These are phyloP conservation scores for Grigorovia humatica DNA, from an alignment of 805 yeast species.

Conservation along the genomic window DNA sequence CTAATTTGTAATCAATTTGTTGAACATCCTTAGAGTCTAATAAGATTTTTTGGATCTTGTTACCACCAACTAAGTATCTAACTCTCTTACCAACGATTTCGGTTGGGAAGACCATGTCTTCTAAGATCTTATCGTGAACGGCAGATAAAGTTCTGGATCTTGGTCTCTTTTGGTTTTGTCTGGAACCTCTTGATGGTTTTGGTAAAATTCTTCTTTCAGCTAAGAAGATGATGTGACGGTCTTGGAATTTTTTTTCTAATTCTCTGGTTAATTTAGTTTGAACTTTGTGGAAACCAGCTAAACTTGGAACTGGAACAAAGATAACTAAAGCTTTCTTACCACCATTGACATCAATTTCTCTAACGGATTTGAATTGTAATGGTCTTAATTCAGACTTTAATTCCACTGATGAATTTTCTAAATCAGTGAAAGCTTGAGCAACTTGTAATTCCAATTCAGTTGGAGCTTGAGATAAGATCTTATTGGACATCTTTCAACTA, in stretches of 20 bases:
- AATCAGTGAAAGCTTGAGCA: constrained; percentile 96
- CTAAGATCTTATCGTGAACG: constrained; percentile 97
- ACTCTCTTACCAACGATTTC: constrained; percentile 99
- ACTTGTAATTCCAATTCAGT: constrained; percentile 98
- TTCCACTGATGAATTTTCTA: constrained; percentile 89
- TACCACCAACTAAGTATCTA: constrained; percentile 98
- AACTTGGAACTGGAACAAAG: constrained; percentile 95
- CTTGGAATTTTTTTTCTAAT: constrained; percentile 99
- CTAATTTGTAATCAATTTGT: constrained; percentile 96
- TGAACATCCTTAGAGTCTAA: constrained; percentile 96
- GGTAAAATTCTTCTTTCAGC: constrained; percentile 99
- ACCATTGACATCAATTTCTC: constrained; percentile 93
- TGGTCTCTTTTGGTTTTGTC: constrained; percentile 97
- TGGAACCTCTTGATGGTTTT: constrained; percentile 94
- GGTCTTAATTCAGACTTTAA: constrained; percentile 97
- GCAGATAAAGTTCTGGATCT: constrained; percentile 98
- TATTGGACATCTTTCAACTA: constrained; percentile 70
- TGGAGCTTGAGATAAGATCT: constrained; percentile 91
- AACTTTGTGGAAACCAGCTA: constrained; percentile 89
- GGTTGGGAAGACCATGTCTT: constrained; percentile 99
- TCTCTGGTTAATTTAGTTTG: constrained; percentile 97
- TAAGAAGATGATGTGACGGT: constrained; percentile 97
- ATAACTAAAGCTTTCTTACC: constrained; percentile 98
- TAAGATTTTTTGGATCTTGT: constrained; percentile 94
- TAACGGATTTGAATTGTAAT: constrained; percentile 96